phyloP scores from a whole-genome alignment of 495 filamentous ascomycete species.

The Staphylotrichum tortipilum region DNA sequence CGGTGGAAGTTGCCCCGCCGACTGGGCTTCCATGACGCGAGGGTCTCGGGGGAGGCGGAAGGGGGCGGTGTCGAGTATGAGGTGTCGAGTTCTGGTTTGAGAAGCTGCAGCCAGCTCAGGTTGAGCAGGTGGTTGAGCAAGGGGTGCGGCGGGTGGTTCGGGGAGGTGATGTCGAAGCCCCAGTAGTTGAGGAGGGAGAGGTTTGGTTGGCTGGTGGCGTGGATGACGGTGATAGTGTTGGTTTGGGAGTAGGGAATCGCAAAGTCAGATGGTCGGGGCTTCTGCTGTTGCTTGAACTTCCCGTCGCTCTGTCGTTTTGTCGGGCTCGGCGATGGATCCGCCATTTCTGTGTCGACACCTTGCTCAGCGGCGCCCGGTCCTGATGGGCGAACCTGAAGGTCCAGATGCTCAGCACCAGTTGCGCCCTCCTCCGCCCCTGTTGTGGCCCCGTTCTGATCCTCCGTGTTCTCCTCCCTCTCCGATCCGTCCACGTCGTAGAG shows the following conservation, averaged over 20 bases:
- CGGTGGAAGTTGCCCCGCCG: conserved; percentile 74
- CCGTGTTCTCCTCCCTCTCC: background rate
- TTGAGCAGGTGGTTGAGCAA: conserved; percentile 72
- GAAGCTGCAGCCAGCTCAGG: conserved; percentile 81
- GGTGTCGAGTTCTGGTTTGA: conserved; percentile 62
- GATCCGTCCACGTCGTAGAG: conserved; percentile 45
- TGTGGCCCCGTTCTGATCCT: background rate
- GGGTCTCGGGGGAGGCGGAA: conserved; percentile 39
- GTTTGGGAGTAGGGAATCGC: conserved; percentile 43
- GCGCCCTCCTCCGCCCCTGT: background rate
- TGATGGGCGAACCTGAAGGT: background rate
- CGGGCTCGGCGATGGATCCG: conserved; percentile 5
- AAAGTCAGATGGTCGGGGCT: conserved; percentile 27
- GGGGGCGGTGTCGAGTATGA: conserved; percentile 56
- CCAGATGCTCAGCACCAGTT: background rate
- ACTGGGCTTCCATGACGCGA: conserved; percentile 61
- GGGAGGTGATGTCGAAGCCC: conserved; percentile 61
- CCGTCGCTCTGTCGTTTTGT: conserved; percentile 4
- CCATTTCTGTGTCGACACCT: conserved; percentile 15
- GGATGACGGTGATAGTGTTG: conserved; percentile 83
- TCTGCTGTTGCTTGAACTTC: conserved; percentile 19
- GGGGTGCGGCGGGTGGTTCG: conserved; percentile 60
- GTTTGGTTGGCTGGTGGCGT: conserved; percentile 84
- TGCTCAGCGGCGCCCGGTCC: background rate
- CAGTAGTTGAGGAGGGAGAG: conserved; percentile 81